A percentile compares a stretch with the other conserved stretches of the same genome.
These are phyloP conservation scores for Emmonsiellopsis sp. DNA, from an alignment of 2,329 filamentous ascomycete genomes.

Conservation along the genomic window DNA sequence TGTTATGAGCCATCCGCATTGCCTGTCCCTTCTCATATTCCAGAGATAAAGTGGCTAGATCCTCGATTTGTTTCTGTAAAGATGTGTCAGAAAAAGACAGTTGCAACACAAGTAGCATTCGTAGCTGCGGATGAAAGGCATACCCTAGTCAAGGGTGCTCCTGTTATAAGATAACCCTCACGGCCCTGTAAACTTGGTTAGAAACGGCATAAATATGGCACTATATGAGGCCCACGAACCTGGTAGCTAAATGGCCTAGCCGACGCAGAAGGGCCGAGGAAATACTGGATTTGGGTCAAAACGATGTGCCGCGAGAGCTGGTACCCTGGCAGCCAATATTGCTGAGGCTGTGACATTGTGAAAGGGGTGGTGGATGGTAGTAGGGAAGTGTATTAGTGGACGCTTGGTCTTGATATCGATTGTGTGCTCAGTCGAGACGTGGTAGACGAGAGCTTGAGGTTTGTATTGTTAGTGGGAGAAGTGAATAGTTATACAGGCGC, in stretches of 20 bases:
- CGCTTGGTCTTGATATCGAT: conserved; percentile 3
- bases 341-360: conserved; percentile 30
- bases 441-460: too few relatives aligned
- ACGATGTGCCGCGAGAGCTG: conserved; percentile 42
- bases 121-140: conserved; percentile 9
- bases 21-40: conserved; percentile 42
- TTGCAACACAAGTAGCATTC: not conserved
- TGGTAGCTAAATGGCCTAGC: conserved; percentile 41
- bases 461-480: too few relatives aligned
- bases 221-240: conserved; percentile 20
- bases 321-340: conserved; percentile 43
- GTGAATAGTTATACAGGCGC: too few relatives aligned
- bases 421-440: too few relatives aligned
- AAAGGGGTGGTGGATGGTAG: not conserved
- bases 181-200: conserved; percentile 29
- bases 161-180: conserved; percentile 41
- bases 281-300: conserved; percentile 40
- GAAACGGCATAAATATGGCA: conserved; percentile 14
- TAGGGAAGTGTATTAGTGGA: not conserved
- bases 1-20: conserved; percentile 29
- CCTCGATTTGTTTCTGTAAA: conserved; percentile 40
- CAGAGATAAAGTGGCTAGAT: conserved; percentile 37
- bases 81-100: conserved; percentile 6
- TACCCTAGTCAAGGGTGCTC: conserved; percentile 39
- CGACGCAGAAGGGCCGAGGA: conserved; percentile 39